Conservation (phyloP, 257 asterid genomes). For the Nicotiana otophora region DNA sequence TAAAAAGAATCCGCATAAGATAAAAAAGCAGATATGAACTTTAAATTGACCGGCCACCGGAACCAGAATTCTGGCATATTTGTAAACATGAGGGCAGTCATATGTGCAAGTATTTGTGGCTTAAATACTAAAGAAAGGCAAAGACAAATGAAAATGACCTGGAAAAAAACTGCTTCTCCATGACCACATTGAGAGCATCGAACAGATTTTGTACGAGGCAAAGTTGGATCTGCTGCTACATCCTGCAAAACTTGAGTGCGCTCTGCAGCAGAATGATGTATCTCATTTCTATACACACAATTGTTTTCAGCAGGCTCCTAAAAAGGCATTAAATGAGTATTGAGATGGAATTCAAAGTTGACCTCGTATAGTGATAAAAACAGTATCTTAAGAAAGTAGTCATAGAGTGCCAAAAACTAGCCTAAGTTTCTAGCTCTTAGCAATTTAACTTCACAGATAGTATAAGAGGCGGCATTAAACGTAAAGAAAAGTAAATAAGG, state of each 20-base stretch:
- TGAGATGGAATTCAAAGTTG: background rate
- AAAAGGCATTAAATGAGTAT: background rate
- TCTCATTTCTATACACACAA: conserved; percentile 84
- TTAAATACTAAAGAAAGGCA: background rate
- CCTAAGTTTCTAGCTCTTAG: background rate
- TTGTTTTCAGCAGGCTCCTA: conserved; percentile 95
- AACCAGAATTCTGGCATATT: background rate
- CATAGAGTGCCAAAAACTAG: background rate
- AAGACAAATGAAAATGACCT: conserved; percentile 34
- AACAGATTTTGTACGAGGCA: conserved; percentile 86
- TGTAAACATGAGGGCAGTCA: background rate
- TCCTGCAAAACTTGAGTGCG: conserved; percentile 91
- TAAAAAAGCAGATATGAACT: background rate
- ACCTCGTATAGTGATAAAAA: background rate
- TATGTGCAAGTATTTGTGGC: background rate
- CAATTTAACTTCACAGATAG: background rate
- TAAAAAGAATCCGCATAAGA: background rate
- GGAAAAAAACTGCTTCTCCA: conserved; percentile 98
- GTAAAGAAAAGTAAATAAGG: background rate
- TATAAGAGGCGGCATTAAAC: background rate
- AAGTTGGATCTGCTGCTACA: conserved; percentile 98
- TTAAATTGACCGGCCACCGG: background rate
- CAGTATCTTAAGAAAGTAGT: background rate
- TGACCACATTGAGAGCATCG: conserved; percentile 84
- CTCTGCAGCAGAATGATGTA: conserved; percentile 83